These are phyloP conservation scores for Coniochaeta ligniaria DNA, from an alignment of 2,329 filamentous ascomycete species.

Conservation along the genomic window DNA sequence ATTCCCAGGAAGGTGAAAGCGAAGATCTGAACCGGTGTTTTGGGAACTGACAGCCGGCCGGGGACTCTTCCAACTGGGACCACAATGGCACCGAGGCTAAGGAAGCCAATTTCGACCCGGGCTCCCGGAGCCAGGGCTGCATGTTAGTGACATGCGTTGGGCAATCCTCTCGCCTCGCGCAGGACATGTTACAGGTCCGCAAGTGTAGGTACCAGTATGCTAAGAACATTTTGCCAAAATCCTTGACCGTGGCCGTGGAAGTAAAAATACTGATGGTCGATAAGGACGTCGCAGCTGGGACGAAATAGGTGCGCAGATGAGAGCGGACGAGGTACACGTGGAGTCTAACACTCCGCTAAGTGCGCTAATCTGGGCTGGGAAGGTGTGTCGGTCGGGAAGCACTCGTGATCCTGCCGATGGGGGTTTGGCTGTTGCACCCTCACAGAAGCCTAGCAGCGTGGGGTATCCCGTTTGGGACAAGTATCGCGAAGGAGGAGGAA, in stretches of 20 bases:
- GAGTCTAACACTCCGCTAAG: neutral
- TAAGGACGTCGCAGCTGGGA: too few species aligned
- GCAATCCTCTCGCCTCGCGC: too few species aligned
- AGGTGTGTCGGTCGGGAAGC: neutral
- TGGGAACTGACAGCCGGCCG: neutral
- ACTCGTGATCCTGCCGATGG: neutral
- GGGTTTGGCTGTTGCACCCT: neutral
- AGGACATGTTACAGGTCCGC: too few species aligned
- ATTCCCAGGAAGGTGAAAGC: neutral
- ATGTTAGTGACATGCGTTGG: neutral
- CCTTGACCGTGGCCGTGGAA: too few species aligned
- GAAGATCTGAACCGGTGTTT: neutral
- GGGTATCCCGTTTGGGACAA: neutral
- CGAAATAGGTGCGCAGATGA: too few species aligned
- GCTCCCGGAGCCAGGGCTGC: neutral
- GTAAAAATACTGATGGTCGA: too few species aligned
- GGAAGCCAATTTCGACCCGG: neutral
- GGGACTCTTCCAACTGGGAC: neutral
- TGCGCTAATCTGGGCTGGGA: neutral
- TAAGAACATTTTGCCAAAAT: too few species aligned
- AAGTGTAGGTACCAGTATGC: too few species aligned
- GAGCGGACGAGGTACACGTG: neutral
- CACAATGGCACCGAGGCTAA: constrained; percentile 2
- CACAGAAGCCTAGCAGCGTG: neutral
- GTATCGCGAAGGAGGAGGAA: neutral